Percentiles rank a stretch among this genome's conserved stretches.
phyloP scores from a whole-genome alignment of 371 early-diverging fungal species.

The Furculomyces boomerangus region DNA sequence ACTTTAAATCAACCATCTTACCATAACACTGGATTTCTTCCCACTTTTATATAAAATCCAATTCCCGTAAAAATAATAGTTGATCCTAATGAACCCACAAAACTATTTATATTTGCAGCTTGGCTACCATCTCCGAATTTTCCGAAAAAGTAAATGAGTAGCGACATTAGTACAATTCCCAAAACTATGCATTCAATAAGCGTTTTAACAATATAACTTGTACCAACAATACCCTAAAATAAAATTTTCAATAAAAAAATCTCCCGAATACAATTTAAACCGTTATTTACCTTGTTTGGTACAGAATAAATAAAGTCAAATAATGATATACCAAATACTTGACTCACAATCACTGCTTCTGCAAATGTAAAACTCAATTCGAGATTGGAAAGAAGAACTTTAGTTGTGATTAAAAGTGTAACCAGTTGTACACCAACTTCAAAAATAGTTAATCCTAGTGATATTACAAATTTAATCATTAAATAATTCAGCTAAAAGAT shows the following conservation, averaged over 20 bases:
- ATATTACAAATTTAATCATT: too few species aligned
- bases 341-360: slow-evolving; percentile 11
- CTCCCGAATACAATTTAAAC: background rate
- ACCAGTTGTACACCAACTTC: too few species aligned
- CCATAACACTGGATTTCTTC: background rate
- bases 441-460: too few species aligned
- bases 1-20: background rate
- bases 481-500: too few species aligned
- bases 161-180: slow-evolving; percentile 4
- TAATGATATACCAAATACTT: slow-evolving; percentile 4
- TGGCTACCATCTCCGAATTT: too few species aligned
- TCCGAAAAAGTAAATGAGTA: too few species aligned
- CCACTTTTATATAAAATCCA: background rate
- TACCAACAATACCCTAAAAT: background rate
- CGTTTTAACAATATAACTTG: slow-evolving; percentile 3
- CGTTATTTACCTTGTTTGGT: too few species aligned
- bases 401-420: too few species aligned
- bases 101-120: too few species aligned
- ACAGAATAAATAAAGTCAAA: slow-evolving; percentile 2
- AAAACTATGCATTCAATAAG: slow-evolving; percentile 7
- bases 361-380: slow-evolving; percentile 20
- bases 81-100: too few species aligned
- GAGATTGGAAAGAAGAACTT: too few species aligned
- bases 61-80: background rate
- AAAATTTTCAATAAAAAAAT: background rate